A percentile compares a stretch with the other conserved stretches of the same genome.
phyloP scores from a whole-genome alignment of 768 basidiomycete genomes.

The Suillus ampliporus region DNA sequence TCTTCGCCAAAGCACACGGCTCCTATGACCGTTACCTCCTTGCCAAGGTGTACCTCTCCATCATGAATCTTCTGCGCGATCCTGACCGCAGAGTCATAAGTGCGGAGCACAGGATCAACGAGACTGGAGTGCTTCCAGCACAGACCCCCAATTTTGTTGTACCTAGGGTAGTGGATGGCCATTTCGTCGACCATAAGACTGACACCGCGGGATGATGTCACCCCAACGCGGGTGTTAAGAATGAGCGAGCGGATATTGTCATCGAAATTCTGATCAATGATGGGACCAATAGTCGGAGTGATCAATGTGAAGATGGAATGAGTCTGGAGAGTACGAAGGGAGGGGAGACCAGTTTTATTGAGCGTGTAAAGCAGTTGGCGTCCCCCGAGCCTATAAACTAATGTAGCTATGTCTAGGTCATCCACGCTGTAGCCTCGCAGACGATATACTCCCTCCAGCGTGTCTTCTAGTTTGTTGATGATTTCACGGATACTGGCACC shows the following conservation, averaged over 20 bases:
- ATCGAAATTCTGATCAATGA: slow-evolving; percentile 9
- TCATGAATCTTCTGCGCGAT: not conserved
- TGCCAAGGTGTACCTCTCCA: slow-evolving; percentile 5
- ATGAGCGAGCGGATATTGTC: slow-evolving; percentile 20
- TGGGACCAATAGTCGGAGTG: slow-evolving; percentile 19
- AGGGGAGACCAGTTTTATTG: slow-evolving; percentile 17
- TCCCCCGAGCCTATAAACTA: slow-evolving; percentile 20
- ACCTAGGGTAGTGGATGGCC: slow-evolving; percentile 11
- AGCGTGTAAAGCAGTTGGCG: slow-evolving; percentile 19
- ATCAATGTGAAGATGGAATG: not conserved
- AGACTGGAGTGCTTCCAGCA: slow-evolving; percentile 19
- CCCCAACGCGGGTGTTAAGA: not conserved
- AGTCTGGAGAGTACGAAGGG: slow-evolving; percentile 15
- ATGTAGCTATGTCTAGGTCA: slow-evolving; percentile 17
- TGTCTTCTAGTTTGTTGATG: slow-evolving; percentile 10
- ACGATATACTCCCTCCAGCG: slow-evolving; percentile 9
- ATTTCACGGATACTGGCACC: slow-evolving; percentile 17
- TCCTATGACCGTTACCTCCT: slow-evolving; percentile 19
- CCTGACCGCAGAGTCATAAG: slow-evolving; percentile 12
- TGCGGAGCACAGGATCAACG: slow-evolving; percentile 7
- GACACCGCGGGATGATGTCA: slow-evolving; percentile 11
- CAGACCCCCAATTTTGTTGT: slow-evolving; percentile 19
- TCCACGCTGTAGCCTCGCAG: slow-evolving; percentile 1
- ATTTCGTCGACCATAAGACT: slow-evolving; percentile 21
- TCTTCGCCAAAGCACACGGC: slow-evolving; percentile 14